phyloP scores from a whole-genome alignment of 2,329 filamentous ascomycete species.

The Aspergillus niger region DNA sequence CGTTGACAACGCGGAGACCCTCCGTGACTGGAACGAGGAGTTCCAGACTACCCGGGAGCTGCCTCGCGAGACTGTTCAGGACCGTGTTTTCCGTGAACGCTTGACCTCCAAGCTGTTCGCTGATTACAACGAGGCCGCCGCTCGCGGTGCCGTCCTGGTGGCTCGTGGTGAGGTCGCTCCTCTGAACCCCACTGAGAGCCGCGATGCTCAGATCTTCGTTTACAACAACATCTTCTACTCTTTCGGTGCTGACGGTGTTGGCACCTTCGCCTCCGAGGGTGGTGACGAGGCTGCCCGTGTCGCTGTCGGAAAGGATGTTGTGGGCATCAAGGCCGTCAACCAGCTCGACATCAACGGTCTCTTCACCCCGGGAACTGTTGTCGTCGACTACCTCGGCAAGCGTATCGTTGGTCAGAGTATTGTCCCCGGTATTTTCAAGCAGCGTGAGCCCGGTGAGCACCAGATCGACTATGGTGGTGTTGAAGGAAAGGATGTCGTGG shows the following conservation, averaged over 20 bases:
- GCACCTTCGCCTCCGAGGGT: constrained; percentile 93
- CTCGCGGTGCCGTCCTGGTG: constrained; percentile 86
- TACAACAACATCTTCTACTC: constrained; percentile 99
- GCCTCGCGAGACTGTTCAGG: constrained; percentile 89
- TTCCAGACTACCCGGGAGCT: constrained; percentile 96
- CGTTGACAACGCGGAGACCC: constrained; percentile 87
- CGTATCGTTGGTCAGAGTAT: constrained; percentile 97
- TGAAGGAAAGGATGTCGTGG: constrained; percentile 93
- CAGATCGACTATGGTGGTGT: constrained; percentile 99
- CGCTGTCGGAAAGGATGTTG: constrained; percentile 93
- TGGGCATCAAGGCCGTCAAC: constrained; percentile 92
- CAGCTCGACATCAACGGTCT: constrained; percentile 93
- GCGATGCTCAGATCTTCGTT: constrained; percentile 96
- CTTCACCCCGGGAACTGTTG: constrained; percentile 93
- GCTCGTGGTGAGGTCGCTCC: constrained; percentile 90
- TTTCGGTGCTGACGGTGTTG: constrained; percentile 94
- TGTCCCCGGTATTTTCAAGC: constrained; percentile 98
- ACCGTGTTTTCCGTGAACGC: constrained; percentile 92
- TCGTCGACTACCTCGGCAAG: constrained; percentile 96
- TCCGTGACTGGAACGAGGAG: constrained; percentile 98
- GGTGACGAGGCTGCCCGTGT: constrained; percentile 95
- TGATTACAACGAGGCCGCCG: constrained; percentile 95
- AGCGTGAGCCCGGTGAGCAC: constrained; percentile 94
- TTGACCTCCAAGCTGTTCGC: constrained; percentile 94
- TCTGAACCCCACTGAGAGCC: constrained; percentile 88